Base-by-base conservation (phyloP, 805 yeast genomes). In the Candida broadrunensis region DNA sequence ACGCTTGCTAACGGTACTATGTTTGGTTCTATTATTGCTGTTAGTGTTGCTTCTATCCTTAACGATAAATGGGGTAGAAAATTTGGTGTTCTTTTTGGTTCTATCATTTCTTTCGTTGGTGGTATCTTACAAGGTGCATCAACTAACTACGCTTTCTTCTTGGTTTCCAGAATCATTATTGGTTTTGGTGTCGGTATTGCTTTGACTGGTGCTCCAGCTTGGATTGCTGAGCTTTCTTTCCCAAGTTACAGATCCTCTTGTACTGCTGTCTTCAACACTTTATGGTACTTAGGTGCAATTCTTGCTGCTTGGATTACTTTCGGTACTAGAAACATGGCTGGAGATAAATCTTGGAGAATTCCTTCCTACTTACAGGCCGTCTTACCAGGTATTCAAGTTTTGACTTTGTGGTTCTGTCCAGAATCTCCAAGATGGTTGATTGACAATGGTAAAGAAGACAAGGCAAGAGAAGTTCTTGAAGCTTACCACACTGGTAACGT, bases 221-320 rank as follows among this genome's bases (percentile, higher is more conserved):
- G 75, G 52, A 64, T 77, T 34, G 65, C 80, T 3, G 83, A 78
- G 49, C 46, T 76, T 16, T 57, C 80, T 2, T 77, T 61, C 48
- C 82, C 82, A 17, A 51, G 57, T n/a, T 73, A 68, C 37, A 58
- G 78, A 50, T 60, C 63, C 31, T 56, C 63, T 25, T 48, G 62
- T 33, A 71, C 77, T 21, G 45, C 77, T n/a, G 58, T 69, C 41
- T 77, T 67, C 59, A 77, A 77, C 54, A 65, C 72, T 16, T 68
- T 70, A 45, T 75, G 79, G 80, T 75, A 72, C 48, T 50, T 74
- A 29, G 82, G 82, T 35, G 78, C 79, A n/a, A 52, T 75, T 41
- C 54, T 77, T 35, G 76, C 81, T 6, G 75, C 78, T 20, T 72
- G 78, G 75, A 66, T 70, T 37, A 64, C 78, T 2, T 75, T 63